Conservation (phyloP, 441 rosid genomes). For the Jatropha podagrica region DNA sequence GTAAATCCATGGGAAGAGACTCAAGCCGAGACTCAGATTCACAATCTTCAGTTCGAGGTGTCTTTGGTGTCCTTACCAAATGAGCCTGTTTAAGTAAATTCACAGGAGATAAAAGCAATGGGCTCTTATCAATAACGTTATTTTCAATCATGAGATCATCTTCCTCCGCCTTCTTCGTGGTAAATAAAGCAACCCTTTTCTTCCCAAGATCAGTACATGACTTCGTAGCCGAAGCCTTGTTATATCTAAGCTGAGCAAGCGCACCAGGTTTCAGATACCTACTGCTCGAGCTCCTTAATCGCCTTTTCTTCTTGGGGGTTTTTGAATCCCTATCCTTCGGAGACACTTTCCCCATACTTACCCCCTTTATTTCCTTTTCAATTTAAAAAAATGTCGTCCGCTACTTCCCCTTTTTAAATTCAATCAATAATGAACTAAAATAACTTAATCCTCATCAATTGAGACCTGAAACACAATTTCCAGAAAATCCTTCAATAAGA, state of each 20-base stretch:
- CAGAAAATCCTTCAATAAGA: neutral
- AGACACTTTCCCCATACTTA: slow-evolving; percentile 70
- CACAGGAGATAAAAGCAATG: slow-evolving; percentile 65
- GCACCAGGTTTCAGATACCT: slow-evolving; percentile 87
- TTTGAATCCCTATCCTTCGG: slow-evolving; percentile 48
- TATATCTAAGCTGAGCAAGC: slow-evolving; percentile 71
- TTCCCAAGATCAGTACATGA: slow-evolving; percentile 76
- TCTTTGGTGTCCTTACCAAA: slow-evolving; percentile 65
- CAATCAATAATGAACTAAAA: neutral
- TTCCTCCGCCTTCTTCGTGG: slow-evolving; percentile 39
- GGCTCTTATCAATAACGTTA: slow-evolving; percentile 41
- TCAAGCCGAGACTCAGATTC: slow-evolving; percentile 74
- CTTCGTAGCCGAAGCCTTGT: slow-evolving; percentile 51
- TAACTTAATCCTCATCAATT: slow-evolving; percentile 16
- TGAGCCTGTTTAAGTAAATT: slow-evolving; percentile 49
- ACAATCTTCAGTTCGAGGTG: slow-evolving; percentile 54
- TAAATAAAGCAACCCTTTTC: slow-evolving; percentile 63
- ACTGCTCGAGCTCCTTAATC: slow-evolving; percentile 49
- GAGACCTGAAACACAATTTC: slow-evolving; percentile 27
- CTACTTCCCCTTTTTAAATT: neutral
- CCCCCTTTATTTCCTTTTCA: neutral
- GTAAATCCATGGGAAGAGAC: slow-evolving; percentile 81
- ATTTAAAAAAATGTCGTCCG: neutral
- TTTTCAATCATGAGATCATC: slow-evolving; percentile 35
- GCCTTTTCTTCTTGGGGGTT: slow-evolving; percentile 53